Percentiles rank a stretch among this genome's conserved stretches.
Evolutionary conservation across 2,329 filamentous ascomycete genomes (phyloP).

Genomic region (Aspergillus sp.): DNA sequence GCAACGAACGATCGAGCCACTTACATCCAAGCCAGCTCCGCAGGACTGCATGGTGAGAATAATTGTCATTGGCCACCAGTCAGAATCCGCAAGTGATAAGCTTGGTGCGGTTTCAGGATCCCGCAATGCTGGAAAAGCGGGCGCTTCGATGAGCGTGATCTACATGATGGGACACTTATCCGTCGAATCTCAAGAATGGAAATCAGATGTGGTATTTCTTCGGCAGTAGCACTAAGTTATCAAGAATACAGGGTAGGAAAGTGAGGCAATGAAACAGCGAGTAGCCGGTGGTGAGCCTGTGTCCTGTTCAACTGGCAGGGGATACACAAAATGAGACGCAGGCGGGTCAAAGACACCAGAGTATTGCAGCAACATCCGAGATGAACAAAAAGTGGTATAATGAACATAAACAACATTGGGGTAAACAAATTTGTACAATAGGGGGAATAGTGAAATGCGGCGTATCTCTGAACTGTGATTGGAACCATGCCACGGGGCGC

Average conservation of each 20-base stretch:
- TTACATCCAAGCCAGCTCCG: not conserved
- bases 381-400: slow-evolving; percentile 24
- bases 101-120: not conserved
- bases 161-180: not conserved
- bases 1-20: not conserved
- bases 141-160: not conserved
- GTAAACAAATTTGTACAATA: not conserved
- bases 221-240: slow-evolving; percentile 1
- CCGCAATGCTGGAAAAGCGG: not conserved
- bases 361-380: slow-evolving; percentile 17
- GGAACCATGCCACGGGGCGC: slow-evolving; percentile 4
- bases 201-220: not conserved
- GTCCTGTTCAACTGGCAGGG: not conserved
- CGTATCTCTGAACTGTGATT: slow-evolving; percentile 9
- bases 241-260: not conserved
- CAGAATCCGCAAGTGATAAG: not conserved
- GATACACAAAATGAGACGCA: slow-evolving; percentile 5
- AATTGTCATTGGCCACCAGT: not conserved
- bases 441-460: slow-evolving; percentile 1
- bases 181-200: not conserved
- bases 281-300: not conserved
- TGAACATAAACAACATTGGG: slow-evolving; percentile 11
- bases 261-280: not conserved
- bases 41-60: not conserved
- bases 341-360: slow-evolving; percentile 9